Conservation (phyloP, 306 rosid genomes). For the Cucurbita ficifolia region DNA sequence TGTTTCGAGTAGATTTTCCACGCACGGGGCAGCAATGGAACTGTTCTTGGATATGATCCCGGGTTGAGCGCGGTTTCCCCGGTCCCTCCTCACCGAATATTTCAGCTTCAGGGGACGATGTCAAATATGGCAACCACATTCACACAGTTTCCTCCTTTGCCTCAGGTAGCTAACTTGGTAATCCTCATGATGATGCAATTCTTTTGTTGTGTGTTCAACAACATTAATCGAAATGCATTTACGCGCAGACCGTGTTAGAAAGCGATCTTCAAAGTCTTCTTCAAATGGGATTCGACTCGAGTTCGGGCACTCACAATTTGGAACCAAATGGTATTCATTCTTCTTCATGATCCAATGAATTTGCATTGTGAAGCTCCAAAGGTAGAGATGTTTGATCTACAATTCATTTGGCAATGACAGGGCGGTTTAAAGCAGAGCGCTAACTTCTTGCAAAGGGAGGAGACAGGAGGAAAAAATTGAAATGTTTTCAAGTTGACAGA, state of each 20-base stretch:
- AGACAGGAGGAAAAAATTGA: not conserved
- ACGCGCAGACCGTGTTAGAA: conserved; percentile 51
- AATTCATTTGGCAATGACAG: conserved; percentile 27
- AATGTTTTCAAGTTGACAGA: conserved; percentile 31
- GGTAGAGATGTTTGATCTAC: not conserved
- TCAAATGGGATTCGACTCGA: conserved; percentile 70
- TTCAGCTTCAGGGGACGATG: conserved; percentile 53
- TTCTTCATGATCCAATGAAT: not conserved
- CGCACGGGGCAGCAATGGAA: conserved; percentile 36
- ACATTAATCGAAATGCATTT: conserved; percentile 7
- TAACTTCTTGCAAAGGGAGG: conserved; percentile 16
- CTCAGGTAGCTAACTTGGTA: conserved; percentile 37
- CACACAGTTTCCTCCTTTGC: conserved; percentile 50
- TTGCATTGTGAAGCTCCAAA: not conserved
- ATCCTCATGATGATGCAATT: not conserved
- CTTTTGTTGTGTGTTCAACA: conserved; percentile 2
- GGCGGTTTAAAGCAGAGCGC: conserved; percentile 60
- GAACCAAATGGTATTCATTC: conserved; percentile 63
- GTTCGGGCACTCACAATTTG: conserved; percentile 45
- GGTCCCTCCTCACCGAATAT: conserved; percentile 35
- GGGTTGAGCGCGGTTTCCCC: conserved; percentile 51
- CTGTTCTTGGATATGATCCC: conserved; percentile 38
- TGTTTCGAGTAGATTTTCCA: conserved; percentile 45
- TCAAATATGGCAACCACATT: conserved; percentile 41
- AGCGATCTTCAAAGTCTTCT: conserved; percentile 70